phyloP scores from a whole-genome alignment of 805 yeast species.

The Candida khao-thaluensis region DNA sequence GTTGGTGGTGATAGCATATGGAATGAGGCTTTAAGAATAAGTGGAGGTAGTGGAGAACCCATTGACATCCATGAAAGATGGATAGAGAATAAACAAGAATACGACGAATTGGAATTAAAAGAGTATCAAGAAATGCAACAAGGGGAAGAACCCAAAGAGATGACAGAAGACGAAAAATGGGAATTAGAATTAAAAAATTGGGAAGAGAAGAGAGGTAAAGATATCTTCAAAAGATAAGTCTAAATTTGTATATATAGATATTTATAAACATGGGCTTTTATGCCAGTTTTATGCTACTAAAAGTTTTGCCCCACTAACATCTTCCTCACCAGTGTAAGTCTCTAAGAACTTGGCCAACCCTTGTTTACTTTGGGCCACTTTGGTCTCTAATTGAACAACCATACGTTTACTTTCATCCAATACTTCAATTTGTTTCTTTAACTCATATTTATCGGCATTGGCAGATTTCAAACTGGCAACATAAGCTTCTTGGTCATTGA shows the following conservation, averaged over 20 bases:
- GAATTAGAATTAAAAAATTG: constrained; percentile 39
- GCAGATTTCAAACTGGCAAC: constrained; percentile 48
- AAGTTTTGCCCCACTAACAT: constrained; percentile 23
- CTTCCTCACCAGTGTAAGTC: constrained; percentile 35
- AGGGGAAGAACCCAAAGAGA: constrained; percentile 33
- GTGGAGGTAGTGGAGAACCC: constrained; percentile 51
- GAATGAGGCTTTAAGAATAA: constrained; percentile 92
- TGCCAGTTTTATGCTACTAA: constrained; percentile 4
- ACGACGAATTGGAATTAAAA: constrained; percentile 53
- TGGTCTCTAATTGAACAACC: constrained; percentile 28
- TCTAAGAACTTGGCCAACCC: constrained; percentile 40
- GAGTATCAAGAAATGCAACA: constrained; percentile 42
- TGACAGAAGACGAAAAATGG: constrained; percentile 71
- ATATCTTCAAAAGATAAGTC: constrained; percentile 11
- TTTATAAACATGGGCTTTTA: neutral
- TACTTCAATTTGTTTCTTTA: constrained; percentile 48
- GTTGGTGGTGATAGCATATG: constrained; percentile 96
- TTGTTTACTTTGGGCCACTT: constrained; percentile 20
- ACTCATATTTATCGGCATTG: constrained; percentile 61
- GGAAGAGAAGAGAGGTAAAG: constrained; percentile 23
- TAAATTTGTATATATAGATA: constrained; percentile 1
- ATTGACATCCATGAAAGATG: constrained; percentile 91
- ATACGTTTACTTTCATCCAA: constrained; percentile 39
- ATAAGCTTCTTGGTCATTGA: constrained; percentile 48
- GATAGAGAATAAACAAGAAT: constrained; percentile 79